These are phyloP conservation scores for Dimocarpus longan DNA, from an alignment of 345 rosid species.

Conservation along the genomic window DNA sequence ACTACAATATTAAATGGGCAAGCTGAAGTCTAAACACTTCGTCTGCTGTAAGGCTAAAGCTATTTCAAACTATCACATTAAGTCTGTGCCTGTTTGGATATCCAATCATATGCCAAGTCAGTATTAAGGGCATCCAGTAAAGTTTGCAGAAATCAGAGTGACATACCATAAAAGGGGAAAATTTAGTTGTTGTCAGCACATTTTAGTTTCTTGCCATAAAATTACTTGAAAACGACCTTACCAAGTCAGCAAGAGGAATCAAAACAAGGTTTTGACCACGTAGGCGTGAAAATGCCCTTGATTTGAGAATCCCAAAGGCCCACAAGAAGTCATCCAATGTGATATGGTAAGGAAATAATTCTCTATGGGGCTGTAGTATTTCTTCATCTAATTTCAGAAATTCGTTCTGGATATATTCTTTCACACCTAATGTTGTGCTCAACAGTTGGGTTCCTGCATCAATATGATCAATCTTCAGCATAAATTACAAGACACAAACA, in stretches of 20 bases:
- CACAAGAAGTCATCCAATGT: slow-evolving; percentile 72
- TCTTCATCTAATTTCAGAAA: slow-evolving; percentile 68
- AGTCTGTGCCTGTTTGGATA: neutral
- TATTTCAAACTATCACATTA: neutral
- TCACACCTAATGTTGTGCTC: slow-evolving; percentile 71
- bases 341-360: slow-evolving; percentile 66
- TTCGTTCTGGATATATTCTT: slow-evolving; percentile 62
- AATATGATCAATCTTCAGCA: slow-evolving; percentile 19
- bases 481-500: slow-evolving; percentile 10
- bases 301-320: slow-evolving; percentile 91
- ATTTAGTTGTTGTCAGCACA: neutral
- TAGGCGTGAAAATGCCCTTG: slow-evolving; percentile 87
- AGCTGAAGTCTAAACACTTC: neutral
- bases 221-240: slow-evolving; percentile 29
- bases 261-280: slow-evolving; percentile 87
- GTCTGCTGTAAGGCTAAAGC: neutral
- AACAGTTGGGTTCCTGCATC: slow-evolving; percentile 74
- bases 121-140: neutral
- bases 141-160: neutral
- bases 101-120: neutral
- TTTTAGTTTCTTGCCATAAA: slow-evolving; percentile 9
- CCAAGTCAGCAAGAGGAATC: slow-evolving; percentile 93
- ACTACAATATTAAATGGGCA: neutral
- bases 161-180: neutral
- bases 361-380: slow-evolving; percentile 54